Conservation (phyloP, 2,329 filamentous ascomycete genomes). For the Venturia nashicola region DNA sequence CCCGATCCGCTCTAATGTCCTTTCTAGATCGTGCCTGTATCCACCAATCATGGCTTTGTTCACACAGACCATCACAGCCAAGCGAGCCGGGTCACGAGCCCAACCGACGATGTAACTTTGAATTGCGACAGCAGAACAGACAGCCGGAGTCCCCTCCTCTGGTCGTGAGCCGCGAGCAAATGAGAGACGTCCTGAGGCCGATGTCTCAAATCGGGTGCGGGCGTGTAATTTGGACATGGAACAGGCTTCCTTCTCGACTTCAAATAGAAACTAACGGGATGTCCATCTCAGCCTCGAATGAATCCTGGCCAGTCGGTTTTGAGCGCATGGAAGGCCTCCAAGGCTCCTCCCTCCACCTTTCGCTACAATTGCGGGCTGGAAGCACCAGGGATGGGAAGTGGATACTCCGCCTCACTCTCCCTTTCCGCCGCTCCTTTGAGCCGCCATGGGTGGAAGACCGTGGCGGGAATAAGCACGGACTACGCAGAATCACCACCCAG, state of each 20-base stretch:
- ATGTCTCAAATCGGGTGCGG: not conserved
- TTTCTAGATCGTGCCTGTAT: not conserved
- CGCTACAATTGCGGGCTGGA: not conserved
- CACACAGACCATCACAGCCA: not conserved
- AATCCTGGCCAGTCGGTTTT: not conserved
- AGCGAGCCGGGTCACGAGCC: not conserved
- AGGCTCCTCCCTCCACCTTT: not conserved
- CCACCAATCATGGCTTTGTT: not conserved
- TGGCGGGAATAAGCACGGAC: conserved; percentile 1
- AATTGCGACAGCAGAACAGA: not conserved
- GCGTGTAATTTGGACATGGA: not conserved
- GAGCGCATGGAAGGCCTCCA: no score
- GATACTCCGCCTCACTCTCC: not conserved
- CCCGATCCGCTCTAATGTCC: not conserved
- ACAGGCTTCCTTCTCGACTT: not conserved
- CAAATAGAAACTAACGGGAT: no score
- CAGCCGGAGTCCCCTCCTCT: not conserved
- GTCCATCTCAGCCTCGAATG: no score
- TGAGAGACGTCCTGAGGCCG: not conserved
- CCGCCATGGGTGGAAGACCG: not conserved
- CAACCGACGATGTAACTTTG: not conserved
- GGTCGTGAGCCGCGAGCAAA: no score
- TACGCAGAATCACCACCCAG: no score
- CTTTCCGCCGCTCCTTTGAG: not conserved
- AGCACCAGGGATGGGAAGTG: not conserved